Percentiles rank a stretch among this genome's conserved stretches.
Evolutionary conservation across 208 protist genomes (phyloP).

Genomic region (Porcisia hertigi): DNA sequence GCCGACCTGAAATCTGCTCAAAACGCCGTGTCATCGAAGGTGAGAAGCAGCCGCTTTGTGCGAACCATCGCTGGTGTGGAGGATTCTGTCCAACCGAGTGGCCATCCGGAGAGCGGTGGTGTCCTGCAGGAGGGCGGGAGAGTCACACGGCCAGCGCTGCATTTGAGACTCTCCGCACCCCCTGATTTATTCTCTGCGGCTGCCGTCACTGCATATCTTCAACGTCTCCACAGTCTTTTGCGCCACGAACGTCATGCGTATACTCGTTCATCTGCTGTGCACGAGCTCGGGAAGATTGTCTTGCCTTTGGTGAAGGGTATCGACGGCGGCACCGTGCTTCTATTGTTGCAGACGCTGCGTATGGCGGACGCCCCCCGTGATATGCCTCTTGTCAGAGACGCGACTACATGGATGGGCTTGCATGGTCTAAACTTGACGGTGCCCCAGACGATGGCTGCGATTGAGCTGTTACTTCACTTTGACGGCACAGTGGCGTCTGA

Average conservation of each 20-base stretch:
- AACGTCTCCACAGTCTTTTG: constrained; percentile 18
- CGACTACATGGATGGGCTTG: constrained; percentile 42
- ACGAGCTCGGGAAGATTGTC: constrained; percentile 20
- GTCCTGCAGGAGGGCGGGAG: not conserved
- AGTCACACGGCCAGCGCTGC: not conserved
- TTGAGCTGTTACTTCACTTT: constrained; percentile 22
- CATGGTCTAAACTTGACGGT: constrained; percentile 1
- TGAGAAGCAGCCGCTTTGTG: constrained; percentile 5
- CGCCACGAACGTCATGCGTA: not conserved
- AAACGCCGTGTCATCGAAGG: not conserved
- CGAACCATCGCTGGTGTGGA: not conserved
- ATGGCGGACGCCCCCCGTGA: constrained; percentile 24
- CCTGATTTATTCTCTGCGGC: not conserved
- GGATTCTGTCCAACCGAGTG: not conserved
- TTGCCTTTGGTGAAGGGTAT: constrained; percentile 39
- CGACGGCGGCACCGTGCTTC: constrained; percentile 38
- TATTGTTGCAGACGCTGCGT: constrained; percentile 47
- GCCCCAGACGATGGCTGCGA: not conserved
- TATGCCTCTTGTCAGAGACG: constrained; percentile 45
- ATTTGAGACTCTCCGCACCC: not conserved
- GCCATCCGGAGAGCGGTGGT: not conserved
- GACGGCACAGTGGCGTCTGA: constrained; percentile 9
- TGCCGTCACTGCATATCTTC: constrained; percentile 8
- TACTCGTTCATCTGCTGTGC: not conserved
- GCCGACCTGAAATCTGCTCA: not conserved